Evolutionary conservation across 2,329 filamentous ascomycete genomes (phyloP).

Genomic region (Fusarium armeniacum): DNA sequence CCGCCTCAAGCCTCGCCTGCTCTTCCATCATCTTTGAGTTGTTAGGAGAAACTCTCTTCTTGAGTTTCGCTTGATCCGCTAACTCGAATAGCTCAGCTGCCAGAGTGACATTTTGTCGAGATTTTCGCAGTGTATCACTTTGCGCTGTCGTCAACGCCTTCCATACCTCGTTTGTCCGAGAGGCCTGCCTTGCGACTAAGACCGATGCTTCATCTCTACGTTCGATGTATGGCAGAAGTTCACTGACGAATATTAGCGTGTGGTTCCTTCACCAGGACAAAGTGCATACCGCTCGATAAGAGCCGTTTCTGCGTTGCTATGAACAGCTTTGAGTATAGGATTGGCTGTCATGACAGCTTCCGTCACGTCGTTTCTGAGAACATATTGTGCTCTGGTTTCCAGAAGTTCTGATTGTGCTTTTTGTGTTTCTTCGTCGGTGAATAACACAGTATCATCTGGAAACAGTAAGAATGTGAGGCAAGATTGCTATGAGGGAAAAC

Average conservation of each 20-base stretch:
- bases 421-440: conserved; percentile 66
- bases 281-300: conserved; percentile 74
- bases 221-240: conserved; percentile 75
- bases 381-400: conserved; percentile 77
- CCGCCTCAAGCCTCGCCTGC: conserved; percentile 69
- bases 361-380: conserved; percentile 76
- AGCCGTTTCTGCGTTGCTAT: conserved; percentile 73
- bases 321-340: conserved; percentile 82
- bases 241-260: conserved; percentile 59
- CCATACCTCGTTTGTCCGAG: conserved; percentile 64
- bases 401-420: conserved; percentile 75
- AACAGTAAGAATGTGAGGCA: conserved; percentile 27
- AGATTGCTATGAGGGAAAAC: background rate
- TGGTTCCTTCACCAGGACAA: background rate
- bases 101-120: conserved; percentile 72
- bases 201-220: conserved; percentile 77
- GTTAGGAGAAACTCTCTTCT: conserved; percentile 67
- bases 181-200: conserved; percentile 71
- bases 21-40: conserved; percentile 68
- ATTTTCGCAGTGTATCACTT: conserved; percentile 68
- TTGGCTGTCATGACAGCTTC: conserved; percentile 79
- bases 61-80: conserved; percentile 67
- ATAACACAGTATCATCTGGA: conserved; percentile 45
- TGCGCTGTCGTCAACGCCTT: conserved; percentile 70
- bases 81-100: conserved; percentile 74